Base-by-base conservation (phyloP, 345 rosid species). In the Hibiscus syriacus region DNA sequence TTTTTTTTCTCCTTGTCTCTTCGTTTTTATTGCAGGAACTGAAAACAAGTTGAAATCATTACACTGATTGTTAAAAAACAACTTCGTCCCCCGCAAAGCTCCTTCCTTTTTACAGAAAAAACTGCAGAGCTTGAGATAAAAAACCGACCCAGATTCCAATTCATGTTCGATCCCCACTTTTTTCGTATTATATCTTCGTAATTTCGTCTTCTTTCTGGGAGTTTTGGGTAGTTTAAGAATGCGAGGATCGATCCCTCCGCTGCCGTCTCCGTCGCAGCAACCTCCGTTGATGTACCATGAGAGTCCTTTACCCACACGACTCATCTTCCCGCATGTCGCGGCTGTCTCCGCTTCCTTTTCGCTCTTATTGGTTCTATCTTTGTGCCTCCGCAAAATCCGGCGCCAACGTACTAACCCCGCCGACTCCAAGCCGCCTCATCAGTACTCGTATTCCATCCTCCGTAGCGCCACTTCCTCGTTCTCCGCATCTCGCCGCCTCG, bases 381-480 rank as follows among this genome's bases (percentile, higher is more conserved):
- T 80, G 59, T 88, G 93, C 71, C 84, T 88, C 70, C 82, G 87
- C 58, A 83, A 82, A 54, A 68, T 82, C 81, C 75, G 70, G 29
- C 77, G 76, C 16, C 82, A 88, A 54, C 87, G 86, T 48, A 79
- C 90, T 0, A 71, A 53, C 3, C 85, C 86, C 9, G 66, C 85
- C 2, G 76, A 72, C 67, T 74, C 83, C 10, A 82, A 76, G 22
- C 85, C 85, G 20, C 84, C 84, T 0, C 81, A 76, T 30, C 84
- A 82, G 8, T 85, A 77, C 77, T 85, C 93, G 2, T 88, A 81
- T 74, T 73, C 88, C 25, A 10, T 74, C 17, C 84, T 88, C 66
- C 88, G 86, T 19, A 84, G 81, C 26, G 84, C 93, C 68, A 84
- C 93, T 50, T 64, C 72, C 39, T 79, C 80, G 13, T 86, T 89